Base-by-base conservation (phyloP, 1,284 basidiomycete genomes). In the Leccinum laetum region DNA sequence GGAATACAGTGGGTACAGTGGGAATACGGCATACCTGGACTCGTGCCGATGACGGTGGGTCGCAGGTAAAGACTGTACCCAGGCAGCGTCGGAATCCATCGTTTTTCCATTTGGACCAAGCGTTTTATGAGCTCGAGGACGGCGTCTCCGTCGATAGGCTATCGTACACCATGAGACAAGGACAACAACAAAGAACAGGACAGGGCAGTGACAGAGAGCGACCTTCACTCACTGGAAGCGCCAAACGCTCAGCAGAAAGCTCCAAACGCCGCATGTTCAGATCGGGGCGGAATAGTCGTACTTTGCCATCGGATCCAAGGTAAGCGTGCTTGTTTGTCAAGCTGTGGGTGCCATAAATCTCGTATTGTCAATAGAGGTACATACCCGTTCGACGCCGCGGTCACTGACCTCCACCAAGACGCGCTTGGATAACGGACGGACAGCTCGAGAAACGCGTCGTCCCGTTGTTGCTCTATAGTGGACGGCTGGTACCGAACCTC, bases 11-110 rank as follows among this genome's bases (percentile, higher is more conserved):
- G n/a, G 4, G 39, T 10, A 9, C 16, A 55, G 8, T 13, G 11
- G 10, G 16, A 59, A n/a, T 14, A 13, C 4, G 18, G 32, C 46
- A 53, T 67, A 85, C 87, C 77, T 9, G 87, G 75, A 24, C 91
- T 87, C 0, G 95, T 95, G 16, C 93, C 94, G 71, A 96, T 95
- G 70, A 95, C 81, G 2, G 91, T 93, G 1, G 93, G 94, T 14
- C 91, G 85, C 66, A 95, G 82, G 78, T 95, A 96, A 46, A 96
- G 80, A 63, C 89, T 90, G 75, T 91, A 86, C 10, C 89, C 93
- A 2, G 85, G 82, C 4, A 80, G 74, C 0, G 78, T 77, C 6
- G 94, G 94, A 35, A 96, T 91, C 90, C 93, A 95, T 8, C 87
- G 84, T 41, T 82, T 78, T 57, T 96, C 94, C 60, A 90, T 66